These are phyloP conservation scores for Nigrospora osmanthi DNA, from an alignment of 2,329 filamentous ascomycete genomes.

Conservation along the genomic window DNA sequence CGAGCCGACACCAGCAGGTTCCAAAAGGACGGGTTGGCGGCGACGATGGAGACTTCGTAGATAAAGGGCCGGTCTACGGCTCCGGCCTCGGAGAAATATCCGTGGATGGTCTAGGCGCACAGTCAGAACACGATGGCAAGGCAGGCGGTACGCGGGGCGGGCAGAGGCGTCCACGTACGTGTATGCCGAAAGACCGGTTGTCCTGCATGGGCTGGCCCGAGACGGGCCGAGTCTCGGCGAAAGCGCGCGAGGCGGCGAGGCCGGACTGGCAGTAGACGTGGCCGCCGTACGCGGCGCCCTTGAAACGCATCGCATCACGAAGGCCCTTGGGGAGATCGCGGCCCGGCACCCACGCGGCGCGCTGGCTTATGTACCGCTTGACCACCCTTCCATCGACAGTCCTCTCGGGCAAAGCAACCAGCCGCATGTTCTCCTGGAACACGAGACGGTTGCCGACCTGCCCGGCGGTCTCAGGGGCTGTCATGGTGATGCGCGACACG, in stretches of 20 bases:
- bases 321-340: conserved; percentile 14
- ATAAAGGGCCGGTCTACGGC: conserved; percentile 42
- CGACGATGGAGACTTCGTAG: conserved; percentile 37
- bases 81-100: conserved; percentile 43
- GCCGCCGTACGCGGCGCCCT: conserved; percentile 29
- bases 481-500: too few species aligned
- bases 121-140: conserved; percentile 2
- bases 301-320: conserved; percentile 3
- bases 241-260: conserved; percentile 25
- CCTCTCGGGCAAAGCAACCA: conserved; percentile 20
- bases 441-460: conserved; percentile 14
- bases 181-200: conserved; percentile 23
- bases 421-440: conserved; percentile 26
- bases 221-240: conserved; percentile 19
- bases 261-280: conserved; percentile 35
- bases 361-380: conserved; percentile 25
- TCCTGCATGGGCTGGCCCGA: conserved; percentile 4
- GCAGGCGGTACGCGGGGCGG: conserved; percentile 1
- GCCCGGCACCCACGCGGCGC: conserved; percentile 23
- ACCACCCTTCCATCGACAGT: conserved; percentile 6
- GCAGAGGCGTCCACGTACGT: conserved; percentile 25
- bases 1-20: conserved; percentile 40
- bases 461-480: too few species aligned
- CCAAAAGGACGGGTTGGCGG: conserved; percentile 37
- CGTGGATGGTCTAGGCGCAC: conserved; percentile 40